These are phyloP conservation scores for Mycocentrospora acerina DNA, from an alignment of 2,329 filamentous ascomycete species.

Conservation along the genomic window DNA sequence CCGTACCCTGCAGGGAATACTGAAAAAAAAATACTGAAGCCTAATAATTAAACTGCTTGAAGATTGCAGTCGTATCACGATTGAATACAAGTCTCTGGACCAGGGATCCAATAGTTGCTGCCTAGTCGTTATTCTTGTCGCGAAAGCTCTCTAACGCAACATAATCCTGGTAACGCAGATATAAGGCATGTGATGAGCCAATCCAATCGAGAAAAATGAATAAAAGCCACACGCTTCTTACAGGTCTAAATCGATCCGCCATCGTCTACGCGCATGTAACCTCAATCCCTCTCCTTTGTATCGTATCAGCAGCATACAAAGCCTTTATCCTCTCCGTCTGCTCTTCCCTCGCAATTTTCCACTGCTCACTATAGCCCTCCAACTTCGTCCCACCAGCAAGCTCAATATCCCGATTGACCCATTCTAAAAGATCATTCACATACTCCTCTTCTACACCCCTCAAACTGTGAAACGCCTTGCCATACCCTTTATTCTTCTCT, in stretches of 20 bases:
- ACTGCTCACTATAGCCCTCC: slow-evolving; percentile 39
- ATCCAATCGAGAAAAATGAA: too few relatives aligned
- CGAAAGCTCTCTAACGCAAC: too few relatives aligned
- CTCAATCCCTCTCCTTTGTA: slow-evolving; percentile 5
- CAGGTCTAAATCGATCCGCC: not conserved
- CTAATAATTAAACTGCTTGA: too few relatives aligned
- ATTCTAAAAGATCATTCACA: slow-evolving; percentile 43
- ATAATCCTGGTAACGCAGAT: too few relatives aligned
- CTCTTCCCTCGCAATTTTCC: slow-evolving; percentile 39
- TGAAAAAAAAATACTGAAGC: too few relatives aligned
- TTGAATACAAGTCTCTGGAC: too few relatives aligned
- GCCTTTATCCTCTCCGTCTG: slow-evolving; percentile 35
- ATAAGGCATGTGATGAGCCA: too few relatives aligned
- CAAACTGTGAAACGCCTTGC: slow-evolving; percentile 50
- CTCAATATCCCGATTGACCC: slow-evolving; percentile 40
- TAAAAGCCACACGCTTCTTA: too few relatives aligned
- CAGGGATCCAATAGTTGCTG: too few relatives aligned
- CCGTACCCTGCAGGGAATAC: too few relatives aligned
- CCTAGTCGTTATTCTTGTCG: too few relatives aligned
- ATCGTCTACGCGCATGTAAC: slow-evolving; percentile 12
- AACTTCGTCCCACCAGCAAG: slow-evolving; percentile 19
- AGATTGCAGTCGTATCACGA: too few relatives aligned
- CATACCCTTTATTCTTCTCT: slow-evolving; percentile 43
- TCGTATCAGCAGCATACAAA: slow-evolving; percentile 17
- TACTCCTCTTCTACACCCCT: slow-evolving; percentile 43